A percentile compares a stretch with the other conserved stretches of the same genome.
Conservation (phyloP, 139 green algal genomes). For the Chlorella ohadii region DNA sequence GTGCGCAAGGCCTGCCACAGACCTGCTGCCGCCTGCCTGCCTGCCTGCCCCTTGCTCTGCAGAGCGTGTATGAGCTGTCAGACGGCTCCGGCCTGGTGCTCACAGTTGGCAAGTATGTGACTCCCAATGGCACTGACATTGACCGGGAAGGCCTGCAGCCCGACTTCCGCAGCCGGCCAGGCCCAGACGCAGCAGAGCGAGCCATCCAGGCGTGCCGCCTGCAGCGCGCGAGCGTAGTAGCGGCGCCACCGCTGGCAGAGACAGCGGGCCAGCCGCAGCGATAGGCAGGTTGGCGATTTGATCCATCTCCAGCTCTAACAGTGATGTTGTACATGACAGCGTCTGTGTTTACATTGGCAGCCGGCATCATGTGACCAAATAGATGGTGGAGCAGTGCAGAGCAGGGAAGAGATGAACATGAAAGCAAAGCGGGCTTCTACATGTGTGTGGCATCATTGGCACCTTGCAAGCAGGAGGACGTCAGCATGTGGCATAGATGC, state of each 20-base stretch:
- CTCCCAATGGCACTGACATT: constrained; percentile 77
- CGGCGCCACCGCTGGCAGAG: neutral
- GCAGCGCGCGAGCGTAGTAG: neutral
- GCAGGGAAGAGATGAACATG: too few relatives aligned
- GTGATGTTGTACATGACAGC: too few relatives aligned
- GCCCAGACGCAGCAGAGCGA: constrained; percentile 1
- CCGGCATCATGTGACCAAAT: too few relatives aligned
- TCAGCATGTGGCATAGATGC: too few relatives aligned
- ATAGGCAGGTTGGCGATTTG: neutral
- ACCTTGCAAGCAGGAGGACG: too few relatives aligned
- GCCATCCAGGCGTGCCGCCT: constrained; percentile 33
- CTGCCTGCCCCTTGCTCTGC: neutral
- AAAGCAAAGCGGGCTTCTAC: too few relatives aligned
- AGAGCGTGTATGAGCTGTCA: constrained; percentile 91
- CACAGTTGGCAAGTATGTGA: constrained; percentile 97
- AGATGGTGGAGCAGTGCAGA: too few relatives aligned
- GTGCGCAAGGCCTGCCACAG: too few relatives aligned
- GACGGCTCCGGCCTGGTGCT: constrained; percentile 90
- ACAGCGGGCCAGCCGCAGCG: neutral
- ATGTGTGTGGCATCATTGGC: too few relatives aligned
- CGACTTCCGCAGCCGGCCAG: constrained; percentile 60
- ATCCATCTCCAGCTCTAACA: too few relatives aligned
- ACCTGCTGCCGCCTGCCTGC: too few relatives aligned
- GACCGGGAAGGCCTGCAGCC: constrained; percentile 74
- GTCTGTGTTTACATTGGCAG: too few relatives aligned